Evolutionary conservation across 1,139 yeast species (phyloP).

Genomic region (Yamadazyma spencermartinsiae): DNA sequence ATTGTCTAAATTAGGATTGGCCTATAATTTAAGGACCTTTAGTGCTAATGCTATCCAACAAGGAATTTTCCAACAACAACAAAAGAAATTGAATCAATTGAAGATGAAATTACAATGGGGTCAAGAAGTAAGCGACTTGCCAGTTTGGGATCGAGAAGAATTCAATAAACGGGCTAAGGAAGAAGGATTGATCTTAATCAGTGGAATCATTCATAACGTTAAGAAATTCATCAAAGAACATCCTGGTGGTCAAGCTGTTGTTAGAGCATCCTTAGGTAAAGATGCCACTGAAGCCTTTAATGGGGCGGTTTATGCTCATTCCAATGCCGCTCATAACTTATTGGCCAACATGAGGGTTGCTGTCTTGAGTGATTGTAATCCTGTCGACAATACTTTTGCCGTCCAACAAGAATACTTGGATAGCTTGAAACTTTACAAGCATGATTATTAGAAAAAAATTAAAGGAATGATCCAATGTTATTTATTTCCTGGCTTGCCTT

Average conservation of each 20-base stretch:
- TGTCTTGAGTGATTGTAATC: conserved; percentile 70
- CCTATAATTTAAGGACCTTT: conserved; percentile 88
- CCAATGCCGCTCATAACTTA: conserved; percentile 96
- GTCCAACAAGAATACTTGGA: conserved; percentile 53
- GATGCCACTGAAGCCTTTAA: conserved; percentile 97
- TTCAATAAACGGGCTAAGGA: conserved; percentile 66
- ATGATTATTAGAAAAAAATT: conserved; percentile 3
- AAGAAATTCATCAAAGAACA: conserved; percentile 83
- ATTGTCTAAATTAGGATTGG: conserved; percentile 76
- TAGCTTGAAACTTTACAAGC: conserved; percentile 20
- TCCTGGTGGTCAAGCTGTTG: conserved; percentile 95
- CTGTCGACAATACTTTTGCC: conserved; percentile 51
- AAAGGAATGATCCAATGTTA: background rate
- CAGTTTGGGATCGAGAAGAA: conserved; percentile 87
- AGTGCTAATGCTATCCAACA: conserved; percentile 96
- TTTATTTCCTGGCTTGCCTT: background rate
- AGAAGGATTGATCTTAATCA: conserved; percentile 70
- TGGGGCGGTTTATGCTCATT: conserved; percentile 96
- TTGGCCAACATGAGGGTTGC: conserved; percentile 96
- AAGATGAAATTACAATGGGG: conserved; percentile 90
- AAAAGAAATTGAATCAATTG: conserved; percentile 87
- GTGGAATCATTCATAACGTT: conserved; percentile 95
- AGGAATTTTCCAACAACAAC: conserved; percentile 93
- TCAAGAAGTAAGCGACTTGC: conserved; percentile 75
- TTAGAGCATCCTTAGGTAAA: conserved; percentile 86